Evolutionary conservation across 2,329 filamentous ascomycete genomes (phyloP).

Genomic region (Aspergillus fumigatiaffinis): DNA sequence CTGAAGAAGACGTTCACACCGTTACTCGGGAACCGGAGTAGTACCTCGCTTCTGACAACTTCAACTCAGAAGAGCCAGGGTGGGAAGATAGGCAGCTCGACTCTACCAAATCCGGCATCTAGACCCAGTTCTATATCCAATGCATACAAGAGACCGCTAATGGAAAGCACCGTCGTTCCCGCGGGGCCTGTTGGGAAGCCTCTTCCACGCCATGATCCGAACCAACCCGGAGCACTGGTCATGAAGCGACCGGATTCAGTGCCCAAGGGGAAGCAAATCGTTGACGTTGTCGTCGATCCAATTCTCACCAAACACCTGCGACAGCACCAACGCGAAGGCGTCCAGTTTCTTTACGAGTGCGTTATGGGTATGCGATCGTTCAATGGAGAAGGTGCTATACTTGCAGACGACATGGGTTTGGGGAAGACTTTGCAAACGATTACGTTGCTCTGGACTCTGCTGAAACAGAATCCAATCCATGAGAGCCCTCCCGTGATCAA

Average conservation of each 20-base stretch:
- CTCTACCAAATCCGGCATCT: conserved; percentile 30
- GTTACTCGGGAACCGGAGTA: conserved; percentile 6
- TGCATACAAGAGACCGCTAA: conserved; percentile 60
- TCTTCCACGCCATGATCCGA: conserved; percentile 63
- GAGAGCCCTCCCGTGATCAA: conserved; percentile 58
- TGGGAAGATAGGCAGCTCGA: conserved; percentile 10
- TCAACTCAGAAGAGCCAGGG: conserved; percentile 10
- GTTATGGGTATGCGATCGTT: conserved; percentile 68
- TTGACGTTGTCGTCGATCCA: conserved; percentile 71
- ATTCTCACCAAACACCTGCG: conserved; percentile 59
- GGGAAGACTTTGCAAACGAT: conserved; percentile 73
- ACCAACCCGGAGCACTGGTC: conserved; percentile 56
- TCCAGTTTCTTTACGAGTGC: conserved; percentile 69
- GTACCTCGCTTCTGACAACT: conserved; percentile 4
- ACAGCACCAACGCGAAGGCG: conserved; percentile 65
- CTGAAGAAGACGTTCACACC: conserved; percentile 19
- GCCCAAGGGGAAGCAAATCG: conserved; percentile 60
- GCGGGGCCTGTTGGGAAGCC: conserved; percentile 46
- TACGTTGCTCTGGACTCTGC: conserved; percentile 64
- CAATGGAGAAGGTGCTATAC: conserved; percentile 64
- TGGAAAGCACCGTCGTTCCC: conserved; percentile 50
- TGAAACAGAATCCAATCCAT: conserved; percentile 67
- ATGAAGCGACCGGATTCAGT: conserved; percentile 59
- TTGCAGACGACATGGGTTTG: conserved; percentile 73
- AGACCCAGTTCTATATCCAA: conserved; percentile 43